Evolutionary conservation across 306 rosid genomes (phyloP), one percentile per base, ranked within the genome.

Genomic region (Vicia villosa): DNA sequence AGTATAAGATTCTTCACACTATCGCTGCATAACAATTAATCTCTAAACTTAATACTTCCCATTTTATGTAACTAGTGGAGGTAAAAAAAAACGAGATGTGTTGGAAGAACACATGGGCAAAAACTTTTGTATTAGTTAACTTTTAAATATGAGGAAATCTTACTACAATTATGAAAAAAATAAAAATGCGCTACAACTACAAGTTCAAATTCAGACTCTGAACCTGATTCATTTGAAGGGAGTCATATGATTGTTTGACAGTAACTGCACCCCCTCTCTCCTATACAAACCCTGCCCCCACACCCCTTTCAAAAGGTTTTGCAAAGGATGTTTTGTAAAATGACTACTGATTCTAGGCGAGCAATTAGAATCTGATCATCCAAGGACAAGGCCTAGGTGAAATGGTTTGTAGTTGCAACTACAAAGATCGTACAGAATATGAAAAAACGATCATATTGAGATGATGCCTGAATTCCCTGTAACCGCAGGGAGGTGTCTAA

Each of bases 91-190:
- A 63, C 14, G 69, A n/a, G n/a, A n/a, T n/a, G n/a, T 15, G 15
- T 65, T 65, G 57, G 9, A 10, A 66, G 70, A 57, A 10, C 42
- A 26, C 6, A 4, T 30, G 15, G 40, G 28, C 65, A 73, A 38
- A 62, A 62, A 19, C 66, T 16, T 16, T 26, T 7, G 13, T 22
- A 24, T 34, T 55, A 22, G 64, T 24, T 16, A 43, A 56, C 15
- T 34, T 34, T 7, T 34, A 34, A 34, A 34, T 34, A 34, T 38
- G 43, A 1, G 8, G 14, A 57, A 12, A 54, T 4, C 61, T 21
- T 22, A 40, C 11, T 26, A 66, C 36, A 22, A 22, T 46, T 30
- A 21, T 32, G 22, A 38, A 68, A 69, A 10, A 24, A 14, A 19
- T 22, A 24, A 24, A 24, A 1, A 24, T 24, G 3, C 3, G 4